Percentiles rank a stretch among this genome's conserved stretches.
These are phyloP conservation scores for Helminthosporium solani DNA, from an alignment of 2,329 filamentous ascomycete genomes.

Conservation along the genomic window DNA sequence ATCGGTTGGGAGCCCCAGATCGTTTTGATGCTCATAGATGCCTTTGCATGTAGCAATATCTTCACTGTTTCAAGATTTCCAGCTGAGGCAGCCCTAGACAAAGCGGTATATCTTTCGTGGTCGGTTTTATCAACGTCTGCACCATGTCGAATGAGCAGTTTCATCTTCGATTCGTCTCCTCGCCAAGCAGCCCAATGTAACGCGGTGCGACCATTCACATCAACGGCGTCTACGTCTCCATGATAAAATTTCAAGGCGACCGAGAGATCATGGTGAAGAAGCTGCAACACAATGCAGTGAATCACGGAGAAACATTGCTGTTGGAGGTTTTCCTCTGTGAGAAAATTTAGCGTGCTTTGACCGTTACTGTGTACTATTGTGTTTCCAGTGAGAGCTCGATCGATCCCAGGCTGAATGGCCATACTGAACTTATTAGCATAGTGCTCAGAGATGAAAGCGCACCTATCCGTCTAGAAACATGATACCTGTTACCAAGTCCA, in stretches of 20 bases:
- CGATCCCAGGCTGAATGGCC: slow-evolving; percentile 7
- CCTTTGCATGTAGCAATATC: slow-evolving; percentile 3
- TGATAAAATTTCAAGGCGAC: slow-evolving; percentile 2
- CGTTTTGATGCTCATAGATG: not conserved
- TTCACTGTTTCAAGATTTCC: slow-evolving; percentile 5
- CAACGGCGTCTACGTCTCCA: slow-evolving; percentile 5
- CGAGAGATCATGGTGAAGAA: slow-evolving; percentile 1
- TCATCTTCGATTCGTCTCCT: slow-evolving; percentile 5
- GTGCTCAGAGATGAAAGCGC: too few species aligned
- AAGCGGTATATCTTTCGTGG: slow-evolving; percentile 3
- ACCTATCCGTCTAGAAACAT: too few species aligned
- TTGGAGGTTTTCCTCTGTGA: slow-evolving; percentile 4
- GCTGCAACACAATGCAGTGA: slow-evolving; percentile 5
- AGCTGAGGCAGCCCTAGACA: slow-evolving; percentile 8
- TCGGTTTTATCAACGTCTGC: slow-evolving; percentile 6
- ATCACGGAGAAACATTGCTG: slow-evolving; percentile 8
- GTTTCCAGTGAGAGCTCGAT: not conserved
- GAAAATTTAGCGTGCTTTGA: not conserved
- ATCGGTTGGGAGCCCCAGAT: slow-evolving; percentile 6
- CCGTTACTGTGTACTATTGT: not conserved
- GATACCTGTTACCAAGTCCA: too few species aligned
- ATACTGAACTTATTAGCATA: too few species aligned
- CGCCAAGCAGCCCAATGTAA: slow-evolving; percentile 11
- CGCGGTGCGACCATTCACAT: slow-evolving; percentile 11
- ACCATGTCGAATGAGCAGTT: slow-evolving; percentile 5